Evolutionary conservation across 179 eudicot species (phyloP), one percentile per base, ranked within the genome.

Genomic region (Vitellaria paradoxa): DNA sequence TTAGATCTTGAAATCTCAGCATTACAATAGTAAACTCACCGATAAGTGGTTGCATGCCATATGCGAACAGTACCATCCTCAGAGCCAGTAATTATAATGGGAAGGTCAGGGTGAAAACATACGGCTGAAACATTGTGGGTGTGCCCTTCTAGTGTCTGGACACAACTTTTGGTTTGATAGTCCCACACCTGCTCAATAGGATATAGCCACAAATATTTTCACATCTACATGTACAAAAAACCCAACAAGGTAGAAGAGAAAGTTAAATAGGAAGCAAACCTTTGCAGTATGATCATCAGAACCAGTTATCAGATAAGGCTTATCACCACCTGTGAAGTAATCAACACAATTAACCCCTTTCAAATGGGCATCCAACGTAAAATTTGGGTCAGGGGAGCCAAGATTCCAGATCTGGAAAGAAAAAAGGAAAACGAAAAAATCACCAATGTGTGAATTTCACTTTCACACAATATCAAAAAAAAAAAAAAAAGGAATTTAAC

Each of bases 221-320:
- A 67, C 14, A 76, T 26, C 14, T 21, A 30, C 57, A 57, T 49
- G 9, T 9, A 60, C 12, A 17, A 10, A 17, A 63, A 76, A 52
- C 69, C 12, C 12, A 78, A 20, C 56, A 40, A 40, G 61, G 30
- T 3, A 7, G 60, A 18, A 1, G 55, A 7, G n/a, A 45, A 68
- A 65, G 69, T 8, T 52, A 37, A 67, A 15, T 64, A 59, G 45
- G 73, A 49, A 69, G 59, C 75, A 73, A 68, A 93, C 98, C 97
- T 92, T 93, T 17, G 98, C 98, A 17, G 98, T 93, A 71, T 92
- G 98, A 81, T 93, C 98, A 86, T 93, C 98, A 53, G 98, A 93
- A 83, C 97, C 97, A 76, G 97, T 88, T 57, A 93, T 92, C 70
- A 93, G 83, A 81, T 84, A 93, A 52, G 97, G 98, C 81, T 92